Evolutionary conservation across 78 protist species (phyloP), one percentile per base, ranked within the genome.

Genomic region (Dictyostelium discoideum): DNA sequence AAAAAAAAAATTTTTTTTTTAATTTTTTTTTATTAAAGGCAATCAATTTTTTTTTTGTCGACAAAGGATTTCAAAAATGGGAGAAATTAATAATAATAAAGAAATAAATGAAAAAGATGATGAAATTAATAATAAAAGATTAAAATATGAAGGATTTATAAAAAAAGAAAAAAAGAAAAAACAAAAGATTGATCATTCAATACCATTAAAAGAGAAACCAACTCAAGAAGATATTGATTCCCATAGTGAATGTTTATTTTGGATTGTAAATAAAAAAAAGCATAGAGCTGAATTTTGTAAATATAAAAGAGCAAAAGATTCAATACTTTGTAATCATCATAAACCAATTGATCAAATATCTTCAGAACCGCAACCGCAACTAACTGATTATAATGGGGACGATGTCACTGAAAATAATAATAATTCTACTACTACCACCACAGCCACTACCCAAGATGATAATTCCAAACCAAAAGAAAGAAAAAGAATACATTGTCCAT

Each of bases 241-340:
- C 3, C 85, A 87, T 32, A 57, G 20, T n/a, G 86, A 72, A 32
- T 88, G 93, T 40, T 24, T 65, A 60, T 88, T 79, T 65, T 88
- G 93, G 93, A 88, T 88, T 42, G 80, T 88, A 32, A 60, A 78
- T 32, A 88, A 88, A 63, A 26, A 20, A 18, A 88, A 87, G 44
- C 93, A 88, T 79, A n/a, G 86, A 37, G 85, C 93, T 26, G 54
- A 80, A 9, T 88, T 88, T 44, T 88, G 93, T 88, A 60, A 77
- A 65, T 81, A 48, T 81, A 81, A 81, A 81, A 81, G 85, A 50
- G 26, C 93, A 57, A 77, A 77, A n/a, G 67, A 78, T 57, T 88
- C 93, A 57, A 80, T 11, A 9, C 81, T 46, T 65, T 88, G 93
- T 67, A 88, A 85, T 39, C 85, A 80, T 42, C 93, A 88, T 40